Conservation (phyloP, 371 early-diverging fungal genomes). For the Phascolomyces articulosus region DNA sequence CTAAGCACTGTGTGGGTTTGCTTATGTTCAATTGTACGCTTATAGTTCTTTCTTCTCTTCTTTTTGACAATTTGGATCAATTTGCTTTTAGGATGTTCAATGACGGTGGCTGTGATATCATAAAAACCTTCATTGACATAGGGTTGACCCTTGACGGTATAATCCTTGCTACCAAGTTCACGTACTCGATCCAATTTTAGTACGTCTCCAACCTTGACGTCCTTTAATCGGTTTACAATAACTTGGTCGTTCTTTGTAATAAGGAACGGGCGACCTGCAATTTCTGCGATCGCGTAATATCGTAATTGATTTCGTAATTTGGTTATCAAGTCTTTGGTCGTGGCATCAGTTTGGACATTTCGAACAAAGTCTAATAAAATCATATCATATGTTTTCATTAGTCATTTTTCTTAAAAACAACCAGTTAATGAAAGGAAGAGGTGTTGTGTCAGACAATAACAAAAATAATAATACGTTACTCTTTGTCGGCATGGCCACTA, state of each 20-base stretch:
- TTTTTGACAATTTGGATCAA: conserved; percentile 79
- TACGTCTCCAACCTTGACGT: conserved; percentile 86
- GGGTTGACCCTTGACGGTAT: conserved; percentile 86
- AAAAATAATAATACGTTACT: background rate
- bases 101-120: conserved; percentile 82
- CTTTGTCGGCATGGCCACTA: conserved; percentile 5
- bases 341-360: conserved; percentile 22
- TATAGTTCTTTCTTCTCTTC: conserved; percentile 89
- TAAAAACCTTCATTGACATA: conserved; percentile 74
- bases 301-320: conserved; percentile 62
- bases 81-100: conserved; percentile 89
- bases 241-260: conserved; percentile 90
- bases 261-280: conserved; percentile 87
- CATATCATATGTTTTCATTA: background rate
- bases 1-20: conserved; percentile 81
- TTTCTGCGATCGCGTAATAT: conserved; percentile 87
- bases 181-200: conserved; percentile 84
- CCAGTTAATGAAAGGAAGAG: no score
- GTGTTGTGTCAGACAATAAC: no score
- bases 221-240: conserved; percentile 78
- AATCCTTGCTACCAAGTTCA: conserved; percentile 88
- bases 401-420: no score
- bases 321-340: conserved; percentile 24
- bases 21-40: conserved; percentile 73
- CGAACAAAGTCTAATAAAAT: conserved; percentile 20